Evolutionary conservation across 495 filamentous ascomycete species (phyloP), one percentile per base, ranked within the genome.

Genomic region (Ramalina peruviana): DNA sequence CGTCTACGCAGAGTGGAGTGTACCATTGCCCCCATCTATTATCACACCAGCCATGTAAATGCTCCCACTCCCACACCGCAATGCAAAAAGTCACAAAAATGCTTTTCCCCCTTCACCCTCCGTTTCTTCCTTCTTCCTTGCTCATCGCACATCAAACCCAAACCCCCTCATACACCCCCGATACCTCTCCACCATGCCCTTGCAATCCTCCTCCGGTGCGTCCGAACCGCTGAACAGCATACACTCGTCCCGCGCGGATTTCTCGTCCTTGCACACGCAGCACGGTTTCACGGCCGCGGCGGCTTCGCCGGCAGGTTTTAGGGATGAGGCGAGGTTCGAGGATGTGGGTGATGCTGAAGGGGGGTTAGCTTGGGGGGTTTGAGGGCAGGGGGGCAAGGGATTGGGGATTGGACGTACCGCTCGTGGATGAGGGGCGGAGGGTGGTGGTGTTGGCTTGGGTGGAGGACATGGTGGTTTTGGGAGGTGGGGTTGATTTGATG

Each of bases 181-280:
- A 69, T 98, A 98, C 58, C 81, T 76, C 13, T 88, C 80, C 54
- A 98, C 84, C 49, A 81, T 77, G 13, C 81, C 72, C 63, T 80
- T 71, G 71, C 92, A 98, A 54, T 89, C 86, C 56, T 73, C 62
- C 59, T 86, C 75, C 26, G 88, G 83, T 60, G 93, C 79, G 50
- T 79, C 75, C 54, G 78, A 71, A 54, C 78, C 86, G 49, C 83
- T 88, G 68, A 97, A 95, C 16, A 98, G 83, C 90, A 98, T 96
- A 73, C 92, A 98, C 69, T 98, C 92, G 66, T 98, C 92, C 52
- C 92, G 86, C 52, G 72, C 68, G 51, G 85, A 74, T 65, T 98
- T 98, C 66, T 98, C 92, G 41, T 86, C 76, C 60, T 90, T 95
- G 78, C 92, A 98, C 19, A 98, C 92, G 65, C 90, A 95, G 77